These are phyloP conservation scores for Magnusiomyces tetraspermus DNA, from an alignment of 1,139 yeast species.

Conservation along the genomic window DNA sequence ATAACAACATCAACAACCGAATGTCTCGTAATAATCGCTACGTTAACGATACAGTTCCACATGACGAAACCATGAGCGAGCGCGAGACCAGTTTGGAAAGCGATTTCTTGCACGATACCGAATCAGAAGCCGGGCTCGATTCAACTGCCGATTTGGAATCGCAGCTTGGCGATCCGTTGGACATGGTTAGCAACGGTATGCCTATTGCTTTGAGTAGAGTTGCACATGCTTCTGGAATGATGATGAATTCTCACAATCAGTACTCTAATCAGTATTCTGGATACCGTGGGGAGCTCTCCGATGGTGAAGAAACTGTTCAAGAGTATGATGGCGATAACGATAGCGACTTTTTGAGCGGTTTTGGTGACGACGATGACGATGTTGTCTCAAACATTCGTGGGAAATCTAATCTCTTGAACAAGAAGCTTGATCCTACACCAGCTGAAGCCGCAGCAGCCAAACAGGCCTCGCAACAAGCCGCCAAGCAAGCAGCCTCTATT, in stretches of 20 bases:
- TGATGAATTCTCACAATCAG: not conserved
- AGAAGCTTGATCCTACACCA: not conserved
- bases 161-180: constrained; percentile 1
- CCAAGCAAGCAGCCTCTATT: not conserved
- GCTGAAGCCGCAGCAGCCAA: not conserved
- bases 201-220: not conserved
- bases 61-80: constrained; percentile 3
- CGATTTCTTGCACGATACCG: constrained; percentile 3
- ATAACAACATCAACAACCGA: not conserved
- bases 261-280: too few species aligned
- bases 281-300: not conserved
- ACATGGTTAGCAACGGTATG: constrained; percentile 1
- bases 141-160: constrained; percentile 1
- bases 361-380: not conserved
- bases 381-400: not conserved
- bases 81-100: not conserved
- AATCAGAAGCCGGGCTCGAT: not conserved
- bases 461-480: not conserved
- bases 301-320: not conserved
- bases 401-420: not conserved
- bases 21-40: not conserved
- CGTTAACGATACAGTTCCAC: constrained; percentile 1
- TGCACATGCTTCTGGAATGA: not conserved
- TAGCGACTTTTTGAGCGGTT: not conserved
- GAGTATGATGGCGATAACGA: not conserved